Evolutionary conservation across 257 asterid species (phyloP).

Genomic region (Echium plantagineum): DNA sequence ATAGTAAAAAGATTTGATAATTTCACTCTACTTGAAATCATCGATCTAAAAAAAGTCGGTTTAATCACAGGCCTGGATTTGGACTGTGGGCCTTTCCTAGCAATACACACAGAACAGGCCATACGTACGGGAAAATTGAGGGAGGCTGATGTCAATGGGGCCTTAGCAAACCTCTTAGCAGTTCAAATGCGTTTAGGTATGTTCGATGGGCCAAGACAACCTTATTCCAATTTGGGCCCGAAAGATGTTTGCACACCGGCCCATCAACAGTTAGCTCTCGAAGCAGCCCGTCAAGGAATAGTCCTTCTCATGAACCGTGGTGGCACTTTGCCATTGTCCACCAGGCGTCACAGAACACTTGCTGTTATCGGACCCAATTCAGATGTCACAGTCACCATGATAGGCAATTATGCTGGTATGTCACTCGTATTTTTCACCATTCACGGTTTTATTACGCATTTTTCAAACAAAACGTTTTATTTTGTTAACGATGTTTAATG

Average conservation of each 20-base stretch:
- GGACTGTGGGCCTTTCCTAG: slow-evolving; percentile 89
- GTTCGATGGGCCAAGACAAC: slow-evolving; percentile 67
- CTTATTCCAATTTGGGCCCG: slow-evolving; percentile 57
- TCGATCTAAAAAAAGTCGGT: background rate
- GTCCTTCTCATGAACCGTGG: slow-evolving; percentile 63
- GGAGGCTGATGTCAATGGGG: slow-evolving; percentile 49
- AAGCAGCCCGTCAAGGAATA: slow-evolving; percentile 92
- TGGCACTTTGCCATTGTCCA: slow-evolving; percentile 53
- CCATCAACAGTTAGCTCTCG: slow-evolving; percentile 68
- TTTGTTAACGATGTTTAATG: background rate
- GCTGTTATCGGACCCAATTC: slow-evolving; percentile 93
- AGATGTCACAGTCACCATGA: slow-evolving; percentile 67
- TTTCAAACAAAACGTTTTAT: no score
- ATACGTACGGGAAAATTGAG: slow-evolving; percentile 40
- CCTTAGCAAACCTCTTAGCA: slow-evolving; percentile 41
- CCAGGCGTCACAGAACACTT: slow-evolving; percentile 27
- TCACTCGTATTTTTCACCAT: no score
- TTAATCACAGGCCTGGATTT: slow-evolving; percentile 52
- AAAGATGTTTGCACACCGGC: slow-evolving; percentile 65
- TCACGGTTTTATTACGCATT: no score
- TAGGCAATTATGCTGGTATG: slow-evolving; percentile 88
- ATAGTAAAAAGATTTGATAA: no score
- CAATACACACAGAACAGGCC: slow-evolving; percentile 56
- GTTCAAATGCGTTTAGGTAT: slow-evolving; percentile 93
- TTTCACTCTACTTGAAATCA: no score